These are phyloP conservation scores for Isabelozyma heimii DNA, from an alignment of 805 yeast species.

Conservation along the genomic window DNA sequence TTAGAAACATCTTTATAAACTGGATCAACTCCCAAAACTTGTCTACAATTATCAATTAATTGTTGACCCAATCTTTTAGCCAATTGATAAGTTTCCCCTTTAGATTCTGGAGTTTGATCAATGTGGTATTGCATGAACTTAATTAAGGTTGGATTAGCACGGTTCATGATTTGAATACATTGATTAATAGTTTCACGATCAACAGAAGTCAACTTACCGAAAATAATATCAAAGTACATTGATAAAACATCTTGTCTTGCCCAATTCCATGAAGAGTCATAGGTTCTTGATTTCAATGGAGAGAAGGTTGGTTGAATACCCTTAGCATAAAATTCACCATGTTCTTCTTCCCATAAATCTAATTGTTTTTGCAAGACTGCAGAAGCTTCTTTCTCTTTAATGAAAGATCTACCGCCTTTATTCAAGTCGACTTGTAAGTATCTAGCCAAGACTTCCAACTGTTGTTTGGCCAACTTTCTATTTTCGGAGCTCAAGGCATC, in stretches of 20 bases:
- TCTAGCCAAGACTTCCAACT: conserved; percentile 87
- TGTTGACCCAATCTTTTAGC: conserved; percentile 90
- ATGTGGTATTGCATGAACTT: conserved; percentile 94
- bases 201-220: conserved; percentile 85
- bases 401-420: conserved; percentile 81
- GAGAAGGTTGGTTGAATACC: conserved; percentile 92
- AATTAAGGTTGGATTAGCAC: conserved; percentile 89
- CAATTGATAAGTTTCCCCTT: conserved; percentile 89
- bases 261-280: conserved; percentile 99
- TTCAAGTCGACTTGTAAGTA: conserved; percentile 91
- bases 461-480: conserved; percentile 70
- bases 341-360: conserved; percentile 79
- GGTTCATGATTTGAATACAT: conserved; percentile 96
- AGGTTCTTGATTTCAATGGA: conserved; percentile 88
- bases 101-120: conserved; percentile 75
- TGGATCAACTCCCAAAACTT: conserved; percentile 75
- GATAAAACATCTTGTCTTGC: conserved; percentile 95
- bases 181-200: conserved; percentile 96
- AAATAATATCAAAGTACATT: conserved; percentile 93
- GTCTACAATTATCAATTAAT: conserved; percentile 92
- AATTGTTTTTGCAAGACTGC: conserved; percentile 81
- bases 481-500: conserved; percentile 76
- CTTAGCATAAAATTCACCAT: conserved; percentile 89
- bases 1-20: conserved; percentile 92
- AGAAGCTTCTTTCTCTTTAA: conserved; percentile 82